Conservation (phyloP, 163 green algal genomes). For the Prototheca stagnorum region DNA sequence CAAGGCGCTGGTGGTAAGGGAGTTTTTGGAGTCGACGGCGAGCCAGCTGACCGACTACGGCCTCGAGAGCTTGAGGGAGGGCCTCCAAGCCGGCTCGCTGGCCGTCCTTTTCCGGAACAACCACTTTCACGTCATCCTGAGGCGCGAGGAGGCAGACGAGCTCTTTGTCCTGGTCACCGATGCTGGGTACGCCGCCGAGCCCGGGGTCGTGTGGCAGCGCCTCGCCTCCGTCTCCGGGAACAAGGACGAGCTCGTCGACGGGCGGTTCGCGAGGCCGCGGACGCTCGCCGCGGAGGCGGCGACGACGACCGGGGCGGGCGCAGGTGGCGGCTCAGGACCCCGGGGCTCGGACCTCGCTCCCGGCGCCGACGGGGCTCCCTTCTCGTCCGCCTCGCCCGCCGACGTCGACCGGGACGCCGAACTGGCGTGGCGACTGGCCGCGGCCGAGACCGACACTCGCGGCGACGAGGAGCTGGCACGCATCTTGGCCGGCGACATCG, state of each 20-base stretch:
- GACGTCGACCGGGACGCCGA: background rate
- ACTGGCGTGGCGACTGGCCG: too few relatives aligned
- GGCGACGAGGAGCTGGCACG: background rate
- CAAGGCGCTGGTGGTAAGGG: slow-evolving; percentile 19
- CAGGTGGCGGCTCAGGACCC: slow-evolving; percentile 1
- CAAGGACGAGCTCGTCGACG: slow-evolving; percentile 47
- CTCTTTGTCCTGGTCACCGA: slow-evolving; percentile 74
- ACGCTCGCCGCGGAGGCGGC: slow-evolving; percentile 1
- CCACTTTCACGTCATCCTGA: slow-evolving; percentile 73
- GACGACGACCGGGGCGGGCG: background rate
- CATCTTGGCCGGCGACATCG: background rate
- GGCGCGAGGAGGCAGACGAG: slow-evolving; percentile 24
- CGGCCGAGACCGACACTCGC: too few relatives aligned
- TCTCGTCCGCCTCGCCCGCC: background rate
- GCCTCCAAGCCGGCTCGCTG: slow-evolving; percentile 28
- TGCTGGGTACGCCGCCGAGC: slow-evolving; percentile 52
- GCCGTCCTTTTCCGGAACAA: slow-evolving; percentile 57
- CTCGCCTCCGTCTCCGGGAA: slow-evolving; percentile 51
- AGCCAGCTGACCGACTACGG: slow-evolving; percentile 64
- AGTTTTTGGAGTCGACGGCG: slow-evolving; percentile 48
- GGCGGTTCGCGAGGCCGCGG: slow-evolving; percentile 2
- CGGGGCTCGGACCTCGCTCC: background rate
- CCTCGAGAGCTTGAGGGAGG: slow-evolving; percentile 29
- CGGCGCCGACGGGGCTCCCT: too few relatives aligned
- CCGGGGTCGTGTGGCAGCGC: slow-evolving; percentile 68